Base-by-base conservation (phyloP, 2,329 filamentous ascomycete genomes). In the Fusarium staphyleae region DNA sequence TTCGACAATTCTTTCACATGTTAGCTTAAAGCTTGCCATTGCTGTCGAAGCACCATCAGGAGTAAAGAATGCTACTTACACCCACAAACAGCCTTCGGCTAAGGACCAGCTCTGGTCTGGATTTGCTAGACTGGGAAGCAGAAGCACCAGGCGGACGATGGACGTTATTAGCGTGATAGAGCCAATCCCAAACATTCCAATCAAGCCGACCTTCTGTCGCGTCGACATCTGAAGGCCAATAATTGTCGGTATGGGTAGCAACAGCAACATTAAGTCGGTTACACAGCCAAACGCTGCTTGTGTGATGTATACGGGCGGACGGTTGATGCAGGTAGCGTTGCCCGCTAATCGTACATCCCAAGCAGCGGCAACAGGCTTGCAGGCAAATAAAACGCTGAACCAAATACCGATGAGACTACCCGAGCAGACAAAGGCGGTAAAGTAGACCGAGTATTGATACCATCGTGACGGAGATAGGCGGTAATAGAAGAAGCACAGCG, bases 281-380 rank as follows among this genome's bases (percentile, higher is more conserved):
- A 75, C 46, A 40, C 79, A 76, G 49, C 78, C 79, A 10, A 77
- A 67, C 2, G 70, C 74, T 0, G 78, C 77, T 28, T 78, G 78
- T 26, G 73, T 69, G 19, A 81, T 72, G 64, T 81, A 81, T 30
- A 81, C 73, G 2, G 74, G 66, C 13, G 77, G 73, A 18, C 75
- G 74, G 39, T 77, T 66, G 43, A 81, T 70, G 57, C 79, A 81
- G 15, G 33, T 67, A 60, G 46, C 75, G 62, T 15, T 65, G 43
- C 35, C 41, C 13, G 63, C 45, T 3, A 51, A 42, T 3, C 46
- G 34, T 6, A 30, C 12, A 18, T 74, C 66, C 64, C 69, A 76
- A 5, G 63, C 65, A 12, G 60, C 69, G 5, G 54, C 34, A 10
- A 74, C 40, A 0, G 72, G 74, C 2, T 51, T 62, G 55, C 71